Evolutionary conservation across 2,329 filamentous ascomycete species (phyloP), one percentile per base, ranked within the genome.

Genomic region (Alternaria arborescens): DNA sequence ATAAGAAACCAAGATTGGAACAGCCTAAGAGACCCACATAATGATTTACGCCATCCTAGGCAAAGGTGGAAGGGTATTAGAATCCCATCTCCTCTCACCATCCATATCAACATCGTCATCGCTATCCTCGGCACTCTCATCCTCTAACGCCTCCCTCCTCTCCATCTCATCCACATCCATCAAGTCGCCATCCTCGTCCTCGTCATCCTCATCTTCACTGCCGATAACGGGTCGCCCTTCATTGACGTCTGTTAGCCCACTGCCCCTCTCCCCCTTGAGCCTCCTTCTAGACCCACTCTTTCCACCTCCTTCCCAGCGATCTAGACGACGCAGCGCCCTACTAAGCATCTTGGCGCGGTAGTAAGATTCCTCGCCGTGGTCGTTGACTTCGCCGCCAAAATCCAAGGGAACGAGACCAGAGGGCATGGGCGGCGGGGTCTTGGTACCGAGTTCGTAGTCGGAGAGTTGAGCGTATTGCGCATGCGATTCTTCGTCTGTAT

Each of bases 311-410:
- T 88, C 84, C 92, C 92, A 94, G 32, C 91, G 85, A 53, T 85
- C 81, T n/a, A 94, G 80, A 41, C 92, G 84, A 28, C 92, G 85
- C 20, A 84, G 81, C 1, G 85, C 84, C 16, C 90, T 85, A 54
- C 89, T 82, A 18, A 94, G 79, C 8, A 91, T 86, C 11, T 90
- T 87, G 4, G 88, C 86, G 59, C 91, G 89, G 1, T 87, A 83
- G 55, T 85, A 84, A 6, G 88, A 84, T 76, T 94, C 91, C 76
- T 94, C 92, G 43, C 92, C 92, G 67, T 88, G 91, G 78, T 94
- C 91, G 62, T 92, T 89, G 0, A 83, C 78, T 73, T 94, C 91
- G 16, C 72, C 76, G 12, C 69, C 71, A 48, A 80, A 79, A 20
- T 79, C 79, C 0, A 91, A 80, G 32, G 86, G 88, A 53, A 86